A percentile compares a stretch with the other conserved stretches of the same genome.
phyloP scores from a whole-genome alignment of 192 early-diverging fungal genomes.

The Rhizophagus sp. region DNA sequence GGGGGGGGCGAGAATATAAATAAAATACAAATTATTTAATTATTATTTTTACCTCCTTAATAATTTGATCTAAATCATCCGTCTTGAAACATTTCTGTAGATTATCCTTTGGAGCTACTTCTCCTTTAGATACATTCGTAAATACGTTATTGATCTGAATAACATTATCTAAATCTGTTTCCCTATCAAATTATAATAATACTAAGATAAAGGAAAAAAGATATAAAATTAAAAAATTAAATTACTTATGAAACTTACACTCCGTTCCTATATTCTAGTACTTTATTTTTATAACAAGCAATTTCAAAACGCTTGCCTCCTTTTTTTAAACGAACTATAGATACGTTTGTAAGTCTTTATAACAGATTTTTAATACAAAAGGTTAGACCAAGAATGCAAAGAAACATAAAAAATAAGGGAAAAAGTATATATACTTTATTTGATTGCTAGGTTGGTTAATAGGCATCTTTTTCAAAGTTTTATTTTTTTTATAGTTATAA shows the following conservation, averaged over 20 bases:
- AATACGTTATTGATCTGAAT: conserved; percentile 94
- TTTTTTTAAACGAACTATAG: conserved; percentile 91
- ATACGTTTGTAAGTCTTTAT: conserved; percentile 90
- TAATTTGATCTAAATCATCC: conserved; percentile 78
- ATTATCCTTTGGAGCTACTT: conserved; percentile 88
- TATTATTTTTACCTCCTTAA: conserved; percentile 52
- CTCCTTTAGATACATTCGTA: conserved; percentile 96
- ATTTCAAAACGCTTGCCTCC: conserved; percentile 98
- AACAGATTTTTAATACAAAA: background rate
- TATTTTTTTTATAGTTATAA: no score
- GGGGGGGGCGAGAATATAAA: no score
- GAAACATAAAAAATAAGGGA: background rate
- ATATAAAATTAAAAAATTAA: background rate
- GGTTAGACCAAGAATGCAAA: background rate
- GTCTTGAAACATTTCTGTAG: conserved; percentile 88
- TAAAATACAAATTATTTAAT: background rate
- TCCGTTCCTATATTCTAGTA: conserved; percentile 90
- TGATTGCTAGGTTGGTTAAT: conserved; percentile 32
- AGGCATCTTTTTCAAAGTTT: conserved; percentile 14
- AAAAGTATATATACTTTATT: conserved; percentile 19
- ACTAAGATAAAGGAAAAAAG: background rate
- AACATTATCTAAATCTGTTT: conserved; percentile 96
- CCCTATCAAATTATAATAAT: conserved; percentile 48
- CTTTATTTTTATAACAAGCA: conserved; percentile 99
- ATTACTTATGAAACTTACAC: conserved; percentile 58